Evolutionary conservation across 225 moss, liverwort and hornwort genomes (phyloP).

Genomic region (Physcomitrium patens): DNA sequence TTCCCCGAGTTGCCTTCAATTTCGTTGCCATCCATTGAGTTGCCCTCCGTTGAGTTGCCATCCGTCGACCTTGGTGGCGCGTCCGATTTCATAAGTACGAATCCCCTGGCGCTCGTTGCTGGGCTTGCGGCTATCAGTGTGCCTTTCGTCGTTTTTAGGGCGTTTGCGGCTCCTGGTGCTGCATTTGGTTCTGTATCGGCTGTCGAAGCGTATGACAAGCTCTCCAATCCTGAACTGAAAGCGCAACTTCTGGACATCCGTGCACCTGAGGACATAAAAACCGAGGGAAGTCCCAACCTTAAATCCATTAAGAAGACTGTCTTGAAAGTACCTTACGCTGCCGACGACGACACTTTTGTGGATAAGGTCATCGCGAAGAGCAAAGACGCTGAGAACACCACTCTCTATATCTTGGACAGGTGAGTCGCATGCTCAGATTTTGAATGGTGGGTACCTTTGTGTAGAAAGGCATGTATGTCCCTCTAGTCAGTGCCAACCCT

Average conservation of each 20-base stretch:
- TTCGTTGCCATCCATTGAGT: constrained; percentile 27
- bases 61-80: constrained; percentile 35
- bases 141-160: constrained; percentile 53
- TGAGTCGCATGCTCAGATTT: constrained; percentile 17
- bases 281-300: constrained; percentile 70
- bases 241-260: constrained; percentile 78
- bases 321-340: constrained; percentile 58
- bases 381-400: constrained; percentile 65
- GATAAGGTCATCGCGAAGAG: constrained; percentile 57
- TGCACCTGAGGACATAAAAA: constrained; percentile 48
- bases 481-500: too few species aligned
- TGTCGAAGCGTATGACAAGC: constrained; percentile 59
- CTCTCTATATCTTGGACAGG: constrained; percentile 76
- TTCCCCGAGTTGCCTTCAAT: constrained; percentile 24
- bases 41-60: constrained; percentile 30
- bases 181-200: constrained; percentile 66
- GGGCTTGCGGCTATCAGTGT: constrained; percentile 54
- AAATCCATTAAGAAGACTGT: constrained; percentile 60
- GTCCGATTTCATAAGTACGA: constrained; percentile 48
- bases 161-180: constrained; percentile 43
- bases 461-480: too few species aligned
- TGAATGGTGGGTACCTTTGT: background rate
- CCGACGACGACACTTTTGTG: constrained; percentile 51
- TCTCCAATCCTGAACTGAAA: constrained; percentile 47
- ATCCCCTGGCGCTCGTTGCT: constrained; percentile 64